These are phyloP conservation scores for Arthrobotrys entomopaga DNA, from an alignment of 2,329 filamentous ascomycete species.

Conservation along the genomic window DNA sequence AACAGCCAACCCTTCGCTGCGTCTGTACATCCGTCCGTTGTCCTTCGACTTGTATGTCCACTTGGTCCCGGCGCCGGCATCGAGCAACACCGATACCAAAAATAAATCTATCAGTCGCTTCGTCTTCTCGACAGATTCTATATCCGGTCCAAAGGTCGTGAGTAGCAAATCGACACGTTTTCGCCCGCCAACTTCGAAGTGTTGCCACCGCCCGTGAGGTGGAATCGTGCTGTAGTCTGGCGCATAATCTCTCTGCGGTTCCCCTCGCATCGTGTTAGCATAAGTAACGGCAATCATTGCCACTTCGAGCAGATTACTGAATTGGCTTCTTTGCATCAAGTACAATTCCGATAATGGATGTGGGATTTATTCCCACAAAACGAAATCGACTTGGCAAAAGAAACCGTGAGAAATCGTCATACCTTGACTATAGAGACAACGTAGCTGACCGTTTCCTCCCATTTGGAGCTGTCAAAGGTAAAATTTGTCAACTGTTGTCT, in stretches of 20 bases:
- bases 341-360: too few relatives aligned
- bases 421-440: slow-evolving; percentile 94
- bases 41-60: slow-evolving; percentile 95
- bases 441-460: slow-evolving; percentile 83
- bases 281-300: background rate
- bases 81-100: slow-evolving; percentile 80
- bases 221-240: slow-evolving; percentile 79
- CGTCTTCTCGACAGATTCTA: slow-evolving; percentile 77
- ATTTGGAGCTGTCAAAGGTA: slow-evolving; percentile 85
- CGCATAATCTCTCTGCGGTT: slow-evolving; percentile 72
- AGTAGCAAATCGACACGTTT: slow-evolving; percentile 78
- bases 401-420: slow-evolving; percentile 5
- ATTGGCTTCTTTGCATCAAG: background rate
- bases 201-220: slow-evolving; percentile 85
- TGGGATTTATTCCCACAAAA: too few relatives aligned
- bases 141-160: slow-evolving; percentile 73
- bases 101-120: slow-evolving; percentile 81
- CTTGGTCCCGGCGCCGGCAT: slow-evolving; percentile 86
- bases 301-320: background rate
- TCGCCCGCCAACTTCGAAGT: slow-evolving; percentile 81
- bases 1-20: slow-evolving; percentile 87
- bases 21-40: slow-evolving; percentile 80
- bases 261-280: slow-evolving; percentile 13
- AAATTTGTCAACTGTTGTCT: slow-evolving; percentile 84
- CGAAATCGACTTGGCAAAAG: background rate